These are phyloP conservation scores for Boletus bicolor DNA, from an alignment of 768 basidiomycete genomes.

Conservation along the genomic window DNA sequence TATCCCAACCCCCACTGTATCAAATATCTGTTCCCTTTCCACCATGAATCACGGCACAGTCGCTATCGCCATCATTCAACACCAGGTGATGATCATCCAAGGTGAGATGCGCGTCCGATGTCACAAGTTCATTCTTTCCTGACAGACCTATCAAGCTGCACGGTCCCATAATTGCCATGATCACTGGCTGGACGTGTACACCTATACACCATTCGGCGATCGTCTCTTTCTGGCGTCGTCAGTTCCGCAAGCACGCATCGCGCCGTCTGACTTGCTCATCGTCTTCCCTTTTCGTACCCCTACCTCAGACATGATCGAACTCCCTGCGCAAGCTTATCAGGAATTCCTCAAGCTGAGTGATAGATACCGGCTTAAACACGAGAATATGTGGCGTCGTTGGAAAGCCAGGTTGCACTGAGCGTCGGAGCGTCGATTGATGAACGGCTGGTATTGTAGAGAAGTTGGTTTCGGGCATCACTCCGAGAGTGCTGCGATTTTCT, in stretches of 20 bases:
- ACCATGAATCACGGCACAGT: conserved; percentile 54
- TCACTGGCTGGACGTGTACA: conserved; percentile 62
- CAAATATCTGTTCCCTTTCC: conserved; percentile 1
- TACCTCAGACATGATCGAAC: conserved; percentile 58
- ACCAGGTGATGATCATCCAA: conserved; percentile 67
- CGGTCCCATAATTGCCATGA: conserved; percentile 55
- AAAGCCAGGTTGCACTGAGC: conserved; percentile 26
- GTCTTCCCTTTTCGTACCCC: conserved; percentile 42
- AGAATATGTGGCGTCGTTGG: conserved; percentile 57
- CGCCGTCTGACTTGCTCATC: conserved; percentile 54
- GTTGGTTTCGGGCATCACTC: not conserved
- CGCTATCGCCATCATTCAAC: conserved; percentile 67
- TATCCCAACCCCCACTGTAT: conserved; percentile 13
- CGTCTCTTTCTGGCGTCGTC: conserved; percentile 61
- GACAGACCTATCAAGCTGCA: conserved; percentile 39
- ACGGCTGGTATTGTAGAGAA: not conserved
- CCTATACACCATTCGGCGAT: conserved; percentile 61
- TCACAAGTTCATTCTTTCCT: not conserved
- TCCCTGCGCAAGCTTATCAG: conserved; percentile 55
- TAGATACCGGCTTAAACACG: conserved; percentile 52
- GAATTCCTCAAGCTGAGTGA: conserved; percentile 55
- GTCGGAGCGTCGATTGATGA: not conserved
- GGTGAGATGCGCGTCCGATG: conserved; percentile 35
- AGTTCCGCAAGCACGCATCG: conserved; percentile 61
- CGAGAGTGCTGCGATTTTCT: not conserved